Conservation (phyloP, 2,329 filamentous ascomycete genomes). For the Botrytis byssoidea region DNA sequence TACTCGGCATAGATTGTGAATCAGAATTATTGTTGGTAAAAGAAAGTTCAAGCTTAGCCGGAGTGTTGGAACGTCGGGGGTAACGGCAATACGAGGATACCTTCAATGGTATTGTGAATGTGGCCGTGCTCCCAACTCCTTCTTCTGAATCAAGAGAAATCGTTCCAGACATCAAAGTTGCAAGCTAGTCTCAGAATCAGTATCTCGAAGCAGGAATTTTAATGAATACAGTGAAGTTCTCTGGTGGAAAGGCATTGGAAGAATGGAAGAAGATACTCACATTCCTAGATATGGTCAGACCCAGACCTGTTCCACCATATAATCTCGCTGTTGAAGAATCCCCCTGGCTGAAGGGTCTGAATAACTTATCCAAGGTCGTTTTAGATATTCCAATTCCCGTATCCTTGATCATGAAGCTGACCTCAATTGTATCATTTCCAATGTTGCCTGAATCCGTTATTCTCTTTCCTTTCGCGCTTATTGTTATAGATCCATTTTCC, state of each 20-base stretch:
- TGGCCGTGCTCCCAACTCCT: constrained; percentile 29
- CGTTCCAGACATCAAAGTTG: constrained; percentile 31
- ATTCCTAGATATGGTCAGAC: constrained; percentile 66
- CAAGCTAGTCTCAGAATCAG: constrained; percentile 24
- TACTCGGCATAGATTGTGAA: neutral
- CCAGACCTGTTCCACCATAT: constrained; percentile 75
- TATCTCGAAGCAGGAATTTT: neutral
- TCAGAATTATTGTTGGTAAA: neutral
- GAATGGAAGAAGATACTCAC: constrained; percentile 18
- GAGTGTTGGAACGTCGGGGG: neutral
- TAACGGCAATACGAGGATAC: constrained; percentile 23
- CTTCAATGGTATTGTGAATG: constrained; percentile 30
- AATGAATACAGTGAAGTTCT: neutral
- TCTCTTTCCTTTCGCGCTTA: constrained; percentile 42
- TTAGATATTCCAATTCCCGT: constrained; percentile 71
- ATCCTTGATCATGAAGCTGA: constrained; percentile 69
- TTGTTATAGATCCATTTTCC: constrained; percentile 59
- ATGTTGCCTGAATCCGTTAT: neutral
- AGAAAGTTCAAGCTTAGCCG: neutral
- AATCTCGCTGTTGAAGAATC: constrained; percentile 74
- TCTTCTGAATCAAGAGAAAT: constrained; percentile 27
- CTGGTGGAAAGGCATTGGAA: neutral
- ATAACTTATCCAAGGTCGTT: constrained; percentile 69
- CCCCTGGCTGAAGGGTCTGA: constrained; percentile 78
- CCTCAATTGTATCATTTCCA: constrained; percentile 47